Percentiles rank a stretch among this genome's conserved stretches.
These are phyloP conservation scores for Botrytis pseudocinerea DNA, from an alignment of 2,329 filamentous ascomycete species.

Conservation along the genomic window DNA sequence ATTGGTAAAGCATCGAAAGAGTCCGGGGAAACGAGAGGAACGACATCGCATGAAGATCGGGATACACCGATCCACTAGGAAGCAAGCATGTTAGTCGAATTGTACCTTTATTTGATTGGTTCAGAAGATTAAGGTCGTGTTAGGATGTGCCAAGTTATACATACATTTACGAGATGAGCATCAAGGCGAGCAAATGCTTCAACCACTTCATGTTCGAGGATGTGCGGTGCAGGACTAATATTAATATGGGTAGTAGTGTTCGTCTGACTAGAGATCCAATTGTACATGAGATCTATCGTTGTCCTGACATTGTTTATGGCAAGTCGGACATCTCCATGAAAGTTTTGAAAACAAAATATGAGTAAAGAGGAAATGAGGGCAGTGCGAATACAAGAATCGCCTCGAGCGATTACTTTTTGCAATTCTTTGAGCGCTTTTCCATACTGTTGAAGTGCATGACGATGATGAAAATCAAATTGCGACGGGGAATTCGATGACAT, in stretches of 20 bases:
- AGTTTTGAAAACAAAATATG: conserved; percentile 18
- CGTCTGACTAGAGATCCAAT: not conserved
- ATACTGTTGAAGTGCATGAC: not conserved
- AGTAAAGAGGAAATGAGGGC: conserved; percentile 7
- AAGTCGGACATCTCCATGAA: conserved; percentile 22
- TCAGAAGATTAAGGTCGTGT: not conserved
- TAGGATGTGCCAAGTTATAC: not conserved
- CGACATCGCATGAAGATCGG: not conserved
- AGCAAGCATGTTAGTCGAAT: not conserved
- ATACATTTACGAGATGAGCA: not conserved
- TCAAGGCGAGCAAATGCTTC: conserved; percentile 29
- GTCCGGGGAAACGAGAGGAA: not conserved
- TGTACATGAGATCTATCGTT: not conserved
- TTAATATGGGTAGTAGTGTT: not conserved
- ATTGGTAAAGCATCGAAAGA: not conserved
- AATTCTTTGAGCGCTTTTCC: conserved; percentile 2
- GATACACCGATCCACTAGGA: not conserved
- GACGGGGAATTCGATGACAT: not conserved
- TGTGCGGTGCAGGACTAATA: not conserved
- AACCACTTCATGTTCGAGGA: conserved; percentile 27
- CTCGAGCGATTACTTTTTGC: not conserved
- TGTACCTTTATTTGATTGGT: not conserved
- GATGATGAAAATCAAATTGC: conserved; percentile 5
- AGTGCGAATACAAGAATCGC: not conserved
- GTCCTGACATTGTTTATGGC: not conserved